phyloP scores from a whole-genome alignment of 192 early-diverging fungal species.

The Mortierella hygrophila region DNA sequence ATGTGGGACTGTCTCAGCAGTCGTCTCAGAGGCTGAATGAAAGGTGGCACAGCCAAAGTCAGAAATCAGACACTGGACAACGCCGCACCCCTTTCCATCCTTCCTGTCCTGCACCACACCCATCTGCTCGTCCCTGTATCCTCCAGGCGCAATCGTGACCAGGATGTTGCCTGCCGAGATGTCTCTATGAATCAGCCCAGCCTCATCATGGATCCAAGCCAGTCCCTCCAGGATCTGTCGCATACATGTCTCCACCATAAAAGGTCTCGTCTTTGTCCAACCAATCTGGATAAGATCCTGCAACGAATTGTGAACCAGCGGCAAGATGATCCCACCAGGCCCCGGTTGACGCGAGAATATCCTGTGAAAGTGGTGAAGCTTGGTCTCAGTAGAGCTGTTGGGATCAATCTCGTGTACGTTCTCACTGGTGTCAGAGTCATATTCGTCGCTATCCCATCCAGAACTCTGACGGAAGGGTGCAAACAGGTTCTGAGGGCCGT shows the following conservation, averaged over 20 bases:
- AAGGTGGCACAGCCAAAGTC: conserved; percentile 49
- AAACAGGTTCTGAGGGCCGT: not conserved
- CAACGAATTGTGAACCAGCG: conserved; percentile 20
- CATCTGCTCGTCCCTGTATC: not conserved
- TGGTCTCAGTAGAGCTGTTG: not conserved
- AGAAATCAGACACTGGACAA: conserved; percentile 45
- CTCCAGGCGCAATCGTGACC: conserved; percentile 14
- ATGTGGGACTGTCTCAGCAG: not conserved
- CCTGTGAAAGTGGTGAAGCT: conserved; percentile 6
- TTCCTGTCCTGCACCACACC: not conserved
- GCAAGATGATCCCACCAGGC: conserved; percentile 37
- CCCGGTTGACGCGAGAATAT: conserved; percentile 35
- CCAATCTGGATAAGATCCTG: conserved; percentile 36
- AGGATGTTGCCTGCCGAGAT: conserved; percentile 44
- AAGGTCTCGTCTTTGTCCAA: conserved; percentile 38
- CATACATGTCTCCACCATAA: conserved; percentile 41
- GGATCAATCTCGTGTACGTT: not conserved
- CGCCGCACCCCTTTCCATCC: not conserved
- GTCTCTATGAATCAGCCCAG: conserved; percentile 40
- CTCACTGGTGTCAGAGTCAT: conserved; percentile 11
- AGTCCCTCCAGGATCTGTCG: conserved; percentile 39
- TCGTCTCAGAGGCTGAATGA: not conserved
- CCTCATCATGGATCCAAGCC: conserved; percentile 44
- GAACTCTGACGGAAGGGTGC: conserved; percentile 12
- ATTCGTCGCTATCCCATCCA: conserved; percentile 10